Conservation (phyloP, 2,329 filamentous ascomycete species). For the Fusarium decemcellulare region DNA sequence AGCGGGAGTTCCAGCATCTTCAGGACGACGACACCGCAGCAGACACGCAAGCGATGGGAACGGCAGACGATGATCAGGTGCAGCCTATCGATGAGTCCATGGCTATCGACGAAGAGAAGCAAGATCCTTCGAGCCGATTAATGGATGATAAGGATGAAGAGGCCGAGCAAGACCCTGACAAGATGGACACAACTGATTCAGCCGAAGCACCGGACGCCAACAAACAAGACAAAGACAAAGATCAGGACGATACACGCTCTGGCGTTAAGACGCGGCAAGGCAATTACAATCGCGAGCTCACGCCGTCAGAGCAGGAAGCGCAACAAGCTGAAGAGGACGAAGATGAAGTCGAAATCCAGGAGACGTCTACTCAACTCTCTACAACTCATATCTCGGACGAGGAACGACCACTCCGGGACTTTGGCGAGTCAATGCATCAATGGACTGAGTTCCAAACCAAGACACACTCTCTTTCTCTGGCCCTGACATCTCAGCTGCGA, state of each 20-base stretch:
- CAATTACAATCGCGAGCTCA: conserved; percentile 68
- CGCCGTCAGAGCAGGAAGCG: conserved; percentile 59
- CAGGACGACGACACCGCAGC: conserved; percentile 84
- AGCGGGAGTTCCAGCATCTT: conserved; percentile 94
- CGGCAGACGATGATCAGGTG: conserved; percentile 88
- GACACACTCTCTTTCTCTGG: conserved; percentile 88
- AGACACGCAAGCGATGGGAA: conserved; percentile 93
- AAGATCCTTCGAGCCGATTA: conserved; percentile 61
- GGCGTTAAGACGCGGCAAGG: conserved; percentile 73
- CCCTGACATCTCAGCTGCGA: conserved; percentile 93
- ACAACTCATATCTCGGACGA: conserved; percentile 77
- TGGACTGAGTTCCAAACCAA: conserved; percentile 89
- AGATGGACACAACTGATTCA: conserved; percentile 58
- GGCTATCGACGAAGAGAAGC: conserved; percentile 81
- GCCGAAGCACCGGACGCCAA: conserved; percentile 57
- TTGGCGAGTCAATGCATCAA: conserved; percentile 74
- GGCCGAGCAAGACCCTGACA: conserved; percentile 61
- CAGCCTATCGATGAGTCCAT: conserved; percentile 89
- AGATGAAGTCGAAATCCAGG: conserved; percentile 63
- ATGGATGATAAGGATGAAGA: conserved; percentile 68
- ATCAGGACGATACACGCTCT: conserved; percentile 68
- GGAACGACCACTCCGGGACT: conserved; percentile 60
- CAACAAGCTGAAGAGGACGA: conserved; percentile 64
- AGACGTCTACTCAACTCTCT: conserved; percentile 75
- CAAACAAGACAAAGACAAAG: conserved; percentile 58